Evolutionary conservation across 108 stramenopile species (phyloP).

Genomic region (Poteriospumella lacustris): DNA sequence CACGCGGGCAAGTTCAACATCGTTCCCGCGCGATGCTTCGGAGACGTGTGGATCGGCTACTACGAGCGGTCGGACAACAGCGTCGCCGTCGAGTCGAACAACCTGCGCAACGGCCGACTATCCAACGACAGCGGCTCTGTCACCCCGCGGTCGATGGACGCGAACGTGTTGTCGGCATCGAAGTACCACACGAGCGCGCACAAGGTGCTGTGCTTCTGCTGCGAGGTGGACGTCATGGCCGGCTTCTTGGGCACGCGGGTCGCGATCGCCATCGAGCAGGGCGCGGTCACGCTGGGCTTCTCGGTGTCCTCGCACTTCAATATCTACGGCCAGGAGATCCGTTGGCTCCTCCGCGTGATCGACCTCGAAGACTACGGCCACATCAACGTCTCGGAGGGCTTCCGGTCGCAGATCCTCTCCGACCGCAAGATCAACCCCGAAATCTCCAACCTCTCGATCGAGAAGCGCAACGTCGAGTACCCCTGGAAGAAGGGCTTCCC

Average conservation of each 20-base stretch:
- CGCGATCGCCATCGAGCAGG: background rate
- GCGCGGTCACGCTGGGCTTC: background rate
- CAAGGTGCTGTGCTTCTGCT: background rate
- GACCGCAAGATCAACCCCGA: too few relatives aligned
- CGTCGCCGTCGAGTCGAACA: background rate
- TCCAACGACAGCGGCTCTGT: too few relatives aligned
- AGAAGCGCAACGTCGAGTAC: too few relatives aligned
- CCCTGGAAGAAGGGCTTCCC: too few relatives aligned
- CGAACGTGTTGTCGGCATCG: background rate
- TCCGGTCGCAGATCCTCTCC: background rate
- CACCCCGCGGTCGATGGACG: background rate
- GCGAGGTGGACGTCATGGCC: background rate
- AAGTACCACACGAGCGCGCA: too few relatives aligned
- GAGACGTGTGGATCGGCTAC: background rate
- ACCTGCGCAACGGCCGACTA: too few relatives aligned
- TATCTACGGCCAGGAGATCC: conserved; percentile 9
- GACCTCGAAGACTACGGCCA: background rate
- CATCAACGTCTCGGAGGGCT: background rate
- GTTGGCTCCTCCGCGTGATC: background rate
- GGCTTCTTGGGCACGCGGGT: background rate
- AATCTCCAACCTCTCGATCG: too few relatives aligned
- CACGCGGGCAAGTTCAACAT: background rate
- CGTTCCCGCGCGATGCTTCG: background rate
- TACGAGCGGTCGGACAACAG: background rate
- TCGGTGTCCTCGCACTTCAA: background rate